These are phyloP conservation scores for Diplocarpon rosae DNA, from an alignment of 2,329 filamentous ascomycete species.

Conservation along the genomic window DNA sequence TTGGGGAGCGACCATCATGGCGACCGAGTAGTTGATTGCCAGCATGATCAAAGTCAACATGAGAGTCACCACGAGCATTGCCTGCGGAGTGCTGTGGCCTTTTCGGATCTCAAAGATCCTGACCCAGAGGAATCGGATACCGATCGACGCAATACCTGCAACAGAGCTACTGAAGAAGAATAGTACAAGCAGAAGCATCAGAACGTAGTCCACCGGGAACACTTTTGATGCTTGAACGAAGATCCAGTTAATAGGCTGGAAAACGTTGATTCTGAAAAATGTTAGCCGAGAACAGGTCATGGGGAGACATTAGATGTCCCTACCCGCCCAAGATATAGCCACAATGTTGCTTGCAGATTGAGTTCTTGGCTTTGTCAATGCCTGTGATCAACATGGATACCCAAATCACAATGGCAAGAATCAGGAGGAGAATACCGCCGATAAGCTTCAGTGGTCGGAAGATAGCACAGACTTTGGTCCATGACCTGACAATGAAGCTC, in stretches of 20 bases:
- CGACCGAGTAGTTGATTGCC: constrained; percentile 84
- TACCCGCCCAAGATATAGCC: constrained; percentile 72
- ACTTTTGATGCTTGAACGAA: constrained; percentile 69
- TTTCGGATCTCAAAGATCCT: constrained; percentile 84
- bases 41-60: constrained; percentile 83
- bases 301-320: background rate
- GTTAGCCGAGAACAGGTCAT: constrained; percentile 1
- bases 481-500: constrained; percentile 59
- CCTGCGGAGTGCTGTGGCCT: constrained; percentile 83
- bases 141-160: constrained; percentile 72
- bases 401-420: constrained; percentile 68
- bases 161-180: constrained; percentile 86
- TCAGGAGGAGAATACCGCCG: constrained; percentile 66
- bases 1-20: constrained; percentile 90
- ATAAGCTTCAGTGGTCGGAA: constrained; percentile 84
- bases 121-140: constrained; percentile 94
- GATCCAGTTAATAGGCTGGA: constrained; percentile 90
- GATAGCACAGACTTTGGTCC: constrained; percentile 70
- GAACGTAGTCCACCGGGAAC: constrained; percentile 85
- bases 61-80: constrained; percentile 79
- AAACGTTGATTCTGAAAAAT: constrained; percentile 62
- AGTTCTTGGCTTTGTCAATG: constrained; percentile 95
- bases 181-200: constrained; percentile 75
- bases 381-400: constrained; percentile 89
- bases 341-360: constrained; percentile 78